Evolutionary conservation across 306 rosid genomes (phyloP).

Genomic region (Acacia confusa): DNA sequence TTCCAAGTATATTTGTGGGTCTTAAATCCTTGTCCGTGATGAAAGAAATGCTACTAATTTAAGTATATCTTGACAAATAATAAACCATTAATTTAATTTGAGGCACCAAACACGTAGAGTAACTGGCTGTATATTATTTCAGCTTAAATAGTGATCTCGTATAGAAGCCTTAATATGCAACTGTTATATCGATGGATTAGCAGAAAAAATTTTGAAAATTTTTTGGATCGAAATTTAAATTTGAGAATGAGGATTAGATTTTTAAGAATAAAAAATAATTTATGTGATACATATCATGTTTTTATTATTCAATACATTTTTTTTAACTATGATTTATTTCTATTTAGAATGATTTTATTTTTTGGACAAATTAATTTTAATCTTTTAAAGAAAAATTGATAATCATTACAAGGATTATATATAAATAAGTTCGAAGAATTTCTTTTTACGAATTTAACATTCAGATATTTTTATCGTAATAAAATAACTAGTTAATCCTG

Average conservation of each 20-base stretch:
- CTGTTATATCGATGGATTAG: too few relatives aligned
- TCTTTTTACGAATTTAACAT: neutral
- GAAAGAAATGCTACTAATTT: neutral
- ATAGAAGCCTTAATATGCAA: too few relatives aligned
- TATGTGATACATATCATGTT: neutral
- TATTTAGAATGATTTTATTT: neutral
- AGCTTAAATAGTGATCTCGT: too few relatives aligned
- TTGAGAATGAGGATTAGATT: neutral
- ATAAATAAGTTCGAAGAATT: neutral
- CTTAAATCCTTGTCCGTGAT: neutral
- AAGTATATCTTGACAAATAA: neutral
- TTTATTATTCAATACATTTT: neutral
- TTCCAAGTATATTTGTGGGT: neutral
- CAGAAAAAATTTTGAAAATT: too few relatives aligned
- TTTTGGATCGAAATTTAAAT: too few relatives aligned
- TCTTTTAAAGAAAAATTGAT: neutral
- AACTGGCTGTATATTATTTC: too few relatives aligned
- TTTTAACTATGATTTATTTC: neutral
- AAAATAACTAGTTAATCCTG: neutral
- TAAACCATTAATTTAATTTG: neutral
- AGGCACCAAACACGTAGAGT: too few relatives aligned
- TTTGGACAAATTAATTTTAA: neutral
- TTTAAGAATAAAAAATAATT: neutral
- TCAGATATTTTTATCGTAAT: neutral
- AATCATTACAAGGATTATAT: neutral